phyloP scores from a whole-genome alignment of 495 filamentous ascomycete genomes.

The Penicillium chermesinum region DNA sequence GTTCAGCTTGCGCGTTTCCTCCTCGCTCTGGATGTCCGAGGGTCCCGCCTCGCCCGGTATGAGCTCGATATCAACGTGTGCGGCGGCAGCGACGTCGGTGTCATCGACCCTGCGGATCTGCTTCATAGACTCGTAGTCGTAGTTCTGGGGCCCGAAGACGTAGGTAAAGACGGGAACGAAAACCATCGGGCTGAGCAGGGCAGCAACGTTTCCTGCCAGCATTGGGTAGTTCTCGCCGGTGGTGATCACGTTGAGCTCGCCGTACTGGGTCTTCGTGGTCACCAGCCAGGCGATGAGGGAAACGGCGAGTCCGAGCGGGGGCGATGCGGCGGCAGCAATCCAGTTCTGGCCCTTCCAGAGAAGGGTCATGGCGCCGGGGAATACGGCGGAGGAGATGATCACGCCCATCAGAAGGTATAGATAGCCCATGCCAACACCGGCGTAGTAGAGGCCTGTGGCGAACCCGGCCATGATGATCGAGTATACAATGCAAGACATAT shows the following conservation, averaged over 20 bases:
- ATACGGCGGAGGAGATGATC: conserved; percentile 79
- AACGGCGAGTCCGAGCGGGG: conserved; percentile 69
- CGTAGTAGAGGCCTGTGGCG: conserved; percentile 72
- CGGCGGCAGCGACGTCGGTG: conserved; percentile 63
- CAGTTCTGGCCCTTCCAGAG: conserved; percentile 82
- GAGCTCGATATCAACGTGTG: conserved; percentile 66
- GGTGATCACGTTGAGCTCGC: conserved; percentile 64
- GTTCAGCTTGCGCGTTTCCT: conserved; percentile 64
- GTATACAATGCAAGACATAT: conserved; percentile 69
- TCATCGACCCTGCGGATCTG: conserved; percentile 81
- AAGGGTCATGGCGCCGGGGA: conserved; percentile 76
- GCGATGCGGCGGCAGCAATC: conserved; percentile 68
- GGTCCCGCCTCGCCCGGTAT: conserved; percentile 50
- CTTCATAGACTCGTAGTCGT: conserved; percentile 87
- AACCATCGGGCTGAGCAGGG: conserved; percentile 72
- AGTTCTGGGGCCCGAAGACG: conserved; percentile 69
- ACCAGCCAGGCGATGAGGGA: conserved; percentile 88
- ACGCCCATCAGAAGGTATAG: conserved; percentile 90
- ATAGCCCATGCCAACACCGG: conserved; percentile 65
- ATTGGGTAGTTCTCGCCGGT: conserved; percentile 84
- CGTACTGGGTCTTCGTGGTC: conserved; percentile 73
- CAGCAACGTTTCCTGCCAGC: conserved; percentile 80
- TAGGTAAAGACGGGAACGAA: conserved; percentile 77
- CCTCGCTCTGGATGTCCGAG: conserved; percentile 37
- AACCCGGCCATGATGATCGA: conserved; percentile 82